phyloP scores from a whole-genome alignment of 2,329 filamentous ascomycete genomes.

The Fusarium sp. region DNA sequence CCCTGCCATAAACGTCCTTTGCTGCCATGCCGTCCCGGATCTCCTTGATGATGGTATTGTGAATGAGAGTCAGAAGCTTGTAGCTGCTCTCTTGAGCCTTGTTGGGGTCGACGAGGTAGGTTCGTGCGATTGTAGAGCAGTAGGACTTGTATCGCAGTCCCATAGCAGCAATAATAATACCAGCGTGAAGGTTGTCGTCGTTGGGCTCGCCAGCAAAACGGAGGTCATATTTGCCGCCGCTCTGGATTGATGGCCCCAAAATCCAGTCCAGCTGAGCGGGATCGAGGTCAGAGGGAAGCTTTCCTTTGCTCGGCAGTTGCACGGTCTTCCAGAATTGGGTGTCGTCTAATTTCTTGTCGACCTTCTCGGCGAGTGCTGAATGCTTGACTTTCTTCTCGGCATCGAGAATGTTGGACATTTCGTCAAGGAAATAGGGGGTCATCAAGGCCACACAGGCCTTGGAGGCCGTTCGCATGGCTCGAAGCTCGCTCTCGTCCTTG shows the following conservation, averaged over 20 bases:
- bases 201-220: constrained; percentile 82
- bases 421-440: constrained; percentile 96
- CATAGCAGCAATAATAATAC: constrained; percentile 91
- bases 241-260: constrained; percentile 89
- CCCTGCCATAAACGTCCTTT: constrained; percentile 93
- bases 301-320: constrained; percentile 73
- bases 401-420: constrained; percentile 96
- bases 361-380: constrained; percentile 82
- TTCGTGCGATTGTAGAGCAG: constrained; percentile 89
- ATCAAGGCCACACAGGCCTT: constrained; percentile 94
- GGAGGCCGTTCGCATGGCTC: constrained; percentile 92
- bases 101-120: constrained; percentile 96
- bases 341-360: constrained; percentile 92
- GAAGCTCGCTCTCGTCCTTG: constrained; percentile 94
- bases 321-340: constrained; percentile 89
- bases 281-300: constrained; percentile 88
- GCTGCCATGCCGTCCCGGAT: constrained; percentile 85
- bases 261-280: constrained; percentile 92
- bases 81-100: constrained; percentile 96
- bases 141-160: constrained; percentile 97
- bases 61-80: constrained; percentile 83
- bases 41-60: constrained; percentile 90
- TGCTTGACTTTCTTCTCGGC: constrained; percentile 98
- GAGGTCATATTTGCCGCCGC: constrained; percentile 93
- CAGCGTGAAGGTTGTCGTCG: constrained; percentile 83